phyloP scores from a whole-genome alignment of 2,329 filamentous ascomycete species.

The Mycosphaerella sp. region DNA sequence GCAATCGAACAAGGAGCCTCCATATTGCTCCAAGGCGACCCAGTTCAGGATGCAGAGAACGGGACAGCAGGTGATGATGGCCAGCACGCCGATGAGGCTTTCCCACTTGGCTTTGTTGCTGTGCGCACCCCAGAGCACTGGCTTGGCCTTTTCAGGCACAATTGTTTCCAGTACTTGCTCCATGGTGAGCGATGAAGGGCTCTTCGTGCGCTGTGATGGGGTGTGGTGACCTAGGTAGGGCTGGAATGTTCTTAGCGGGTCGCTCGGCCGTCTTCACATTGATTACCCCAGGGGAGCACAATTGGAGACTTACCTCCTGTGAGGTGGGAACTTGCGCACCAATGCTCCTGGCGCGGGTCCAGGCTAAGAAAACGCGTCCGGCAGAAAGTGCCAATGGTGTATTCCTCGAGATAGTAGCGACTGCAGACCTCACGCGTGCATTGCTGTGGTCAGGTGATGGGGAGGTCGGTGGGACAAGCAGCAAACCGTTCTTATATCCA shows the following conservation, averaged over 20 bases:
- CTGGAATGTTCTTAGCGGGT: background rate
- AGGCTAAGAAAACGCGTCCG: background rate
- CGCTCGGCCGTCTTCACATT: too few species aligned
- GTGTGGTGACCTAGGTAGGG: background rate
- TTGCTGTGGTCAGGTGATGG: background rate
- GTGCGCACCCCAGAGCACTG: conserved; percentile 10
- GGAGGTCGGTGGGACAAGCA: background rate
- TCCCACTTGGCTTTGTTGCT: conserved; percentile 14
- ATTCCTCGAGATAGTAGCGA: background rate
- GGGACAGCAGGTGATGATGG: conserved; percentile 11
- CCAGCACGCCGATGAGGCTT: conserved; percentile 7
- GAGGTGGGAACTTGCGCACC: background rate
- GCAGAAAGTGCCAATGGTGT: background rate
- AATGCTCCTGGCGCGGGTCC: background rate
- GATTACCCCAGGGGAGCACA: too few species aligned
- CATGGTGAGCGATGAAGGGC: conserved; percentile 3
- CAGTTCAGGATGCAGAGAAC: conserved; percentile 10
- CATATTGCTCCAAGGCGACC: conserved; percentile 12
- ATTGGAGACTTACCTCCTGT: background rate
- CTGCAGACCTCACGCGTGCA: background rate
- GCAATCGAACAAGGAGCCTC: conserved; percentile 1
- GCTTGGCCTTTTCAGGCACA: conserved; percentile 8
- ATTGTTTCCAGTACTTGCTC: conserved; percentile 11
- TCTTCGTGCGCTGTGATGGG: background rate
- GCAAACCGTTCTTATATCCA: background rate